Conservation (phyloP, 805 yeast species). For the Starmerella floris region DNA sequence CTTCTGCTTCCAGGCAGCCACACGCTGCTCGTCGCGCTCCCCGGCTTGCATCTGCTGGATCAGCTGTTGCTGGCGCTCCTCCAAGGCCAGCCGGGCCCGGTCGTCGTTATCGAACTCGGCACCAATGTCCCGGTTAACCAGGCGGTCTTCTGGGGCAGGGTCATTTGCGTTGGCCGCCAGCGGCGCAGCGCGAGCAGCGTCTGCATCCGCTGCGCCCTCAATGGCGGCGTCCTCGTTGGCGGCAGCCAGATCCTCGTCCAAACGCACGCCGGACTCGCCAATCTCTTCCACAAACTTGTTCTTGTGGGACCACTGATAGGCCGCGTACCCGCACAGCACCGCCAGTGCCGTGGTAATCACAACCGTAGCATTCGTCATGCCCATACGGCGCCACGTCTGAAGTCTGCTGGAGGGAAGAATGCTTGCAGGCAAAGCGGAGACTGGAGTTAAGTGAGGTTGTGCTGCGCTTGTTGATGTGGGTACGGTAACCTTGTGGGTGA, state of each 20-base stretch:
- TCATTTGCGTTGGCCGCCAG: not conserved
- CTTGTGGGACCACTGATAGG: not conserved
- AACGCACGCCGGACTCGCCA: conserved; percentile 5
- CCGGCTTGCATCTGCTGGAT: not conserved
- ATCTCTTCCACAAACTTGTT: conserved; percentile 2
- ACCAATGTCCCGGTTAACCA: conserved; percentile 12
- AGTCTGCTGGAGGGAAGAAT: no score
- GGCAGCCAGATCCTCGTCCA: not conserved
- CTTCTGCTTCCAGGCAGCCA: conserved; percentile 21
- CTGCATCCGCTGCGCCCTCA: not conserved
- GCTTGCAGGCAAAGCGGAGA: no score
- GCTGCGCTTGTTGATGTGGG: no score
- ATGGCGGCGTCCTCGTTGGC: not conserved
- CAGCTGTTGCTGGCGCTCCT: conserved; percentile 11
- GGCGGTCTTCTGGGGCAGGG: no score
- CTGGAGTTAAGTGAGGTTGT: no score
- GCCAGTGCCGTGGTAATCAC: not conserved
- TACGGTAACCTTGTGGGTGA: no score
- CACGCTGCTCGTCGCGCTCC: conserved; percentile 13
- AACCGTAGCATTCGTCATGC: not conserved
- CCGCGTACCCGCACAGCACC: not conserved
- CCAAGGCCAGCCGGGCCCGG: conserved; percentile 17
- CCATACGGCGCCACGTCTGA: no score
- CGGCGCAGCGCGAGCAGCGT: not conserved
- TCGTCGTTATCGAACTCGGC: conserved; percentile 13